Base-by-base conservation (phyloP, 257 asterid genomes). In the Catharanthus roseus region DNA sequence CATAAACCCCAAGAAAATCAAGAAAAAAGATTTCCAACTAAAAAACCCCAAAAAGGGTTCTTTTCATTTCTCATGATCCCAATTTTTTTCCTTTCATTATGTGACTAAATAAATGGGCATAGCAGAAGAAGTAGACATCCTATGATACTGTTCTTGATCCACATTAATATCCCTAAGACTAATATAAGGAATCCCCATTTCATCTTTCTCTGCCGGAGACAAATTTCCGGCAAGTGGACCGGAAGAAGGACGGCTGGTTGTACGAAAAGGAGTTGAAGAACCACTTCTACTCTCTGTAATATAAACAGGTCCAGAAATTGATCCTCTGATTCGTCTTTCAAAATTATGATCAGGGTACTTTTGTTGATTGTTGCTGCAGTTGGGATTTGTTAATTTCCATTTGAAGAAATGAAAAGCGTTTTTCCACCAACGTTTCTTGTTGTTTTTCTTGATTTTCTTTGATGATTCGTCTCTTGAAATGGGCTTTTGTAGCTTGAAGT, bases 51-150 rank as follows among this genome's bases (percentile, higher is more conserved):
- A n/a, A n/a, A n/a, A n/a, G n/a, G n/a, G n/a, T n/a, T n/a, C n/a
- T n/a, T n/a, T n/a, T n/a, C n/a, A n/a, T n/a, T n/a, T n/a, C n/a
- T n/a, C n/a, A n/a, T n/a, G n/a, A n/a, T n/a, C n/a, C n/a, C n/a
- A n/a, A n/a, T n/a, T n/a, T n/a, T n/a, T n/a, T n/a, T n/a, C n/a
- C n/a, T n/a, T n/a, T n/a, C n/a, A n/a, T n/a, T 65, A 91, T n/a
- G 95, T 89, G 82, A 91, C 97, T 88, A 91, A 75, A 73, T 91
- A 91, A 65, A 91, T 87, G 6, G 97, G 97, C 83, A 84, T 73
- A 38, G 89, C 85, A 15, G 87, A 77, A 15, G 87, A 77, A 41
- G 87, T 63, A 0, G 89, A 74, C 36, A 75, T 33, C 72, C 83
- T 65, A 36, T 72, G 77, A 67, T 65, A 49, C 47, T 42, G 10